These are phyloP conservation scores for Beauveria scarabaeidicola DNA, from an alignment of 2,329 filamentous ascomycete genomes.

Conservation along the genomic window DNA sequence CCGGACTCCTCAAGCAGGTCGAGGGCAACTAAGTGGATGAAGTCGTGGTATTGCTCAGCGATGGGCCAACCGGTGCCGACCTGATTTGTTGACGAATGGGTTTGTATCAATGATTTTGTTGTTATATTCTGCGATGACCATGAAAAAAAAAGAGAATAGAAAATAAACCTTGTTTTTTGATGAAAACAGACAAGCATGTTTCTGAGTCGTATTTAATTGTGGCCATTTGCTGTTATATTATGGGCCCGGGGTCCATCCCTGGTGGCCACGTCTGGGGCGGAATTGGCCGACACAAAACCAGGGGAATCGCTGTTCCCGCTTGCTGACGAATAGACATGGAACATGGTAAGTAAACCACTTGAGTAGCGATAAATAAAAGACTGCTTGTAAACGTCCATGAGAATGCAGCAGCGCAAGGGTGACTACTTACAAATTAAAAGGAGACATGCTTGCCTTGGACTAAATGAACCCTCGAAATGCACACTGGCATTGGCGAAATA, in stretches of 20 bases:
- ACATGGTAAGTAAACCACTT: too few species aligned
- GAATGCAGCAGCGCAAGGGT: too few species aligned
- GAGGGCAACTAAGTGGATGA: constrained; percentile 31
- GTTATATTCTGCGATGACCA: constrained; percentile 4
- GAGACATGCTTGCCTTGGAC: too few species aligned
- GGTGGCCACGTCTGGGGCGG: constrained; percentile 3
- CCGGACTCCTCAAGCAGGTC: constrained; percentile 68
- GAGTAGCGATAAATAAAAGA: too few species aligned
- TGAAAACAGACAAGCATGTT: not conserved
- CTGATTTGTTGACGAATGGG: not conserved
- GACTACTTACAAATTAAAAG: too few species aligned
- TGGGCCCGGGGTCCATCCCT: not conserved
- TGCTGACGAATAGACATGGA: not conserved
- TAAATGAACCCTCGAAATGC: too few species aligned
- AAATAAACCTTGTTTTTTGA: not conserved
- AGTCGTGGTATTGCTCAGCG: too few species aligned
- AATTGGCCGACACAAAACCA: not conserved
- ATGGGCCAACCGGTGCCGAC: not conserved
- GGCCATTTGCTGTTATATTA: not conserved
- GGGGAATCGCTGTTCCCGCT: too few species aligned
- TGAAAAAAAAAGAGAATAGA: not conserved
- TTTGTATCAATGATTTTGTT: constrained; percentile 2
- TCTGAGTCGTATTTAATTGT: not conserved
- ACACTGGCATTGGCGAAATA: too few species aligned
- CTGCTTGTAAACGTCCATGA: too few species aligned